Percentiles rank a stretch among this genome's conserved stretches.
phyloP scores from a whole-genome alignment of 768 basidiomycete genomes.

The Pleurotus citrinopileatus region DNA sequence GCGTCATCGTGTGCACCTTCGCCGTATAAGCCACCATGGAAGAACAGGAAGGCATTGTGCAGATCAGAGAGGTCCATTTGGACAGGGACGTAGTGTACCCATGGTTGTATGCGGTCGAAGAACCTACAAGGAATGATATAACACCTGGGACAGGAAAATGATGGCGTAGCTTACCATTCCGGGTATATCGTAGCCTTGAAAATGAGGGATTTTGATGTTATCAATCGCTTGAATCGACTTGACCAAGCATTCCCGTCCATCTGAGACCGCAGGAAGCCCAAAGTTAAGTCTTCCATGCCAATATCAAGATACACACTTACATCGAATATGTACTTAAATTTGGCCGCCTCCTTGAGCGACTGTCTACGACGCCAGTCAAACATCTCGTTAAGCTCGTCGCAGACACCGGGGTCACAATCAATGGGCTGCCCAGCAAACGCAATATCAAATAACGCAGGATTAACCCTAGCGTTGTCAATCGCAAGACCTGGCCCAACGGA shows the following conservation, averaged over 20 bases:
- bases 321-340: slow-evolving; percentile 52
- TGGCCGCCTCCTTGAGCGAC: slow-evolving; percentile 34
- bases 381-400: slow-evolving; percentile 32
- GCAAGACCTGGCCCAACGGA: slow-evolving; percentile 28
- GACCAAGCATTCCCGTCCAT: slow-evolving; percentile 58
- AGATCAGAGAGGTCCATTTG: slow-evolving; percentile 62
- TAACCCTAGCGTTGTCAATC: slow-evolving; percentile 27
- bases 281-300: neutral
- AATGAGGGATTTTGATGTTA: slow-evolving; percentile 53
- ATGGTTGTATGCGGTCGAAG: slow-evolving; percentile 37
- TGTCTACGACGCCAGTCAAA: slow-evolving; percentile 45
- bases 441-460: slow-evolving; percentile 49
- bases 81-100: slow-evolving; percentile 74
- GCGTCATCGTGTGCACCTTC: slow-evolving; percentile 55
- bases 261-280: slow-evolving; percentile 21
- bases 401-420: slow-evolving; percentile 35
- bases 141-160: neutral
- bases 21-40: slow-evolving; percentile 55
- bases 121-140: slow-evolving; percentile 13
- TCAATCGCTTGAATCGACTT: slow-evolving; percentile 52
- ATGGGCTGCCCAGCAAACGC: slow-evolving; percentile 41
- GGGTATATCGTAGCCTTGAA: slow-evolving; percentile 62
- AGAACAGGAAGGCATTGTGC: slow-evolving; percentile 70
- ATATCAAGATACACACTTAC: slow-evolving; percentile 17
- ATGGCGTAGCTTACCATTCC: slow-evolving; percentile 43